Percentiles rank a stretch among this genome's conserved stretches.
Conservation (phyloP, 1,284 basidiomycete genomes). For the Sanguinoderma infundibulare region DNA sequence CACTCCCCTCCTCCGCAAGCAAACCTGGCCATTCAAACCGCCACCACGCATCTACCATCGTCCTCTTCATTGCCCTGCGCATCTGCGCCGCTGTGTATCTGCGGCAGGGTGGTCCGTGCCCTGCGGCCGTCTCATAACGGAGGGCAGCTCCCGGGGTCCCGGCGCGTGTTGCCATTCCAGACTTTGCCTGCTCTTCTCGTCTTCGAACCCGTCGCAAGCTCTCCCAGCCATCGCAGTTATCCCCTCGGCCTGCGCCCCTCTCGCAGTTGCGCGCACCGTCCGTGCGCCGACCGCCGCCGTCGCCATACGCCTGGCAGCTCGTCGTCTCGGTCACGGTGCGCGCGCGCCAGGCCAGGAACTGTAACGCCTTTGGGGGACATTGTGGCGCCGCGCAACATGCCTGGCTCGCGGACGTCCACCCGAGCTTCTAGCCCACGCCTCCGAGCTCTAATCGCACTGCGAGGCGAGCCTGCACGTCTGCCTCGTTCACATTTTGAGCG, state of each 20-base stretch:
- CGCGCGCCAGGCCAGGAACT: background rate
- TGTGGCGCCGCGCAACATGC: constrained; percentile 8
- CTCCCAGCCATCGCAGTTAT: background rate
- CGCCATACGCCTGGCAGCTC: background rate
- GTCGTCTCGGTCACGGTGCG: background rate
- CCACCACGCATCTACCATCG: background rate
- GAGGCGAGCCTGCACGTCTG: background rate
- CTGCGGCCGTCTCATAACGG: constrained; percentile 22
- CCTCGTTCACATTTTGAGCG: background rate
- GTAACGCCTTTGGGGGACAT: background rate
- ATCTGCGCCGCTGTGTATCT: background rate
- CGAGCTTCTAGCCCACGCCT: background rate
- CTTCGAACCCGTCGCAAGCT: constrained; percentile 3
- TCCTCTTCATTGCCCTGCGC: background rate
- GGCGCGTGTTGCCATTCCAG: constrained; percentile 30
- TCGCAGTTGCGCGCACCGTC: constrained; percentile 1
- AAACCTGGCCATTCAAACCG: background rate
- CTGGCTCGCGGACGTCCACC: background rate
- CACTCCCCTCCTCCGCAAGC: background rate
- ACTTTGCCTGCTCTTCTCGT: constrained; percentile 21
- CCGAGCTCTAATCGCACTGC: background rate
- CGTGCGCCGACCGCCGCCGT: background rate
- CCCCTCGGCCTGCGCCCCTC: background rate
- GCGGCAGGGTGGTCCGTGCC: constrained; percentile 27
- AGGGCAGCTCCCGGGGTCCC: constrained; percentile 20